Evolutionary conservation across 2,329 filamentous ascomycete species (phyloP), one percentile per base, ranked within the genome.

Genomic region (Penicillium sp.): DNA sequence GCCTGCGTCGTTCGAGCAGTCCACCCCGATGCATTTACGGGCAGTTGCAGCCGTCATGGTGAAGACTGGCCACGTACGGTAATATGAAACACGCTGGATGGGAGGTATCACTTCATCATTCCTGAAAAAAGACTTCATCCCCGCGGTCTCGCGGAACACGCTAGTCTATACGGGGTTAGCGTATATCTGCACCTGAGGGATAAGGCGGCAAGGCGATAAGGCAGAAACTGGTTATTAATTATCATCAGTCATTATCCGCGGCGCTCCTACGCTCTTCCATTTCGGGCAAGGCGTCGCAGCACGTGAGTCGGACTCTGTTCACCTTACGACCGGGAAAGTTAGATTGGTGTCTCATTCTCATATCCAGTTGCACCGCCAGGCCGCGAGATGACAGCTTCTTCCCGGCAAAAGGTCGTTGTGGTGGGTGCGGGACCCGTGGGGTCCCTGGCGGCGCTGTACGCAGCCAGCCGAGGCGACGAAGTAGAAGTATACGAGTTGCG

Each of bases 401-500:
- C 57, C 30, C 69, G 63, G 54, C 81, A 89, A 63, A 94, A 90
- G 72, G 84, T 88, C 49, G 81, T 95, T 18, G 81, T 99, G 42
- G 87, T 99, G 44, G 94, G 94, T 48, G 94, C 92, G 48, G 94
- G 94, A 1, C 94, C 94, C 0, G 94, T 99, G 7, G 94, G 94
- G 35, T 90, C 92, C 10, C 78, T 99, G 38, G 92, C 94, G 22
- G 94, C 91, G 39, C 76, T 99, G 5, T 99, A 97, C 76, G 92
- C 94, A 48, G 92, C 94, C 3, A 83, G 87, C 61, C 81, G 92
- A 69, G 94, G 92, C 39, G 85, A 95, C 70, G 78, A 92, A 65
- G 94, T 99, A 28, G 91, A 96, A 70, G 81, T 99, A 44, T 99
- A 97, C 71, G 94, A 99, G 74, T 77, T 99, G 61, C 84, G 94